A percentile compares a stretch with the other conserved stretches of the same genome.
Conservation (phyloP, 805 yeast species). For the Candida sanyiensis region DNA sequence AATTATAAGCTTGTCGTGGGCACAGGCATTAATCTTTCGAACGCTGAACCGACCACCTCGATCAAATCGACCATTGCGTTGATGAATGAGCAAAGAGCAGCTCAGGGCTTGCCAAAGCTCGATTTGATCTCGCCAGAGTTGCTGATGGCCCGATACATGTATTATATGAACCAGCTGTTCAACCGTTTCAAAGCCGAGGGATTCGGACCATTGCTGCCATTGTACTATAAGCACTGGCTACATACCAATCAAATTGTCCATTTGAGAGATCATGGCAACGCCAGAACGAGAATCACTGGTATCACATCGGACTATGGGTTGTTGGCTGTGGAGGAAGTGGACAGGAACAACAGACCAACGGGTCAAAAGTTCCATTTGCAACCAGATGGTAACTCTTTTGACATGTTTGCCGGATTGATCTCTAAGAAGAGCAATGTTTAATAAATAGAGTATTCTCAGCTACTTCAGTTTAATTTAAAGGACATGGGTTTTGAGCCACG, state of each 20-base stretch:
- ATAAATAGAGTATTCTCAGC: too few relatives aligned
- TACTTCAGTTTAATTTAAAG: too few relatives aligned
- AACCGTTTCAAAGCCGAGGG: constrained; percentile 58
- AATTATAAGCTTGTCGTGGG: constrained; percentile 72
- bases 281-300: constrained; percentile 65
- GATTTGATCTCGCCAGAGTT: constrained; percentile 34
- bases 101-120: constrained; percentile 30
- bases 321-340: constrained; percentile 66
- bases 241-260: constrained; percentile 73
- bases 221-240: constrained; percentile 82
- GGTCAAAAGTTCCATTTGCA: constrained; percentile 66
- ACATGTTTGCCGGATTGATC: constrained; percentile 85
- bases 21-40: constrained; percentile 77
- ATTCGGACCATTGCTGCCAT: constrained; percentile 55
- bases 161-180: constrained; percentile 58
- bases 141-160: constrained; percentile 63
- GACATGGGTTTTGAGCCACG: too few relatives aligned
- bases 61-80: constrained; percentile 61
- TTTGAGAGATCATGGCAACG: constrained; percentile 46
- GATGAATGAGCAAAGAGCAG: constrained; percentile 48
- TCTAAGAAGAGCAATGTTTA: constrained; percentile 40
- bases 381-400: constrained; percentile 97
- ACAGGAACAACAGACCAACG: constrained; percentile 38
- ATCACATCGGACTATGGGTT: constrained; percentile 83
- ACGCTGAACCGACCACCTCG: constrained; percentile 90